Conservation (phyloP, 169 alveolate genomes). For the Perkinsus marinus region DNA sequence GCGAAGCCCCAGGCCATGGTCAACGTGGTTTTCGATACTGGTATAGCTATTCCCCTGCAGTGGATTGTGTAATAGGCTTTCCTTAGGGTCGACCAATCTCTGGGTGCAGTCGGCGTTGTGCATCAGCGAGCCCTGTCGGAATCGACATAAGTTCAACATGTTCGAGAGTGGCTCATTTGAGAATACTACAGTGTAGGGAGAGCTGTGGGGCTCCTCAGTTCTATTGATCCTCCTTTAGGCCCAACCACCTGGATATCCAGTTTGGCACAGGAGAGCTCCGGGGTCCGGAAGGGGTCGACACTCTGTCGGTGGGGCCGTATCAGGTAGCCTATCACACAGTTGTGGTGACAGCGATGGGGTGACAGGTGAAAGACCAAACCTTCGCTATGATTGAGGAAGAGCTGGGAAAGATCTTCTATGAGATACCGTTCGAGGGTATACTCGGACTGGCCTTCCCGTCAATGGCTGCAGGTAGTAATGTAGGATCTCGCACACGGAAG, state of each 20-base stretch:
- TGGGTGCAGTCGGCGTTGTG: constrained; percentile 3
- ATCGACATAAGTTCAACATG: background rate
- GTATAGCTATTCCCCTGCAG: background rate
- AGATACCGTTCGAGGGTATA: constrained; percentile 7
- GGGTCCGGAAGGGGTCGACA: constrained; percentile 2
- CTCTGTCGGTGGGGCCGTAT: constrained; percentile 2
- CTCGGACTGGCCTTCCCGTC: constrained; percentile 4
- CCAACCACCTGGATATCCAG: background rate
- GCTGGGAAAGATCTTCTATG: background rate
- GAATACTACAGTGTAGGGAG: background rate
- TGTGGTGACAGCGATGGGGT: background rate
- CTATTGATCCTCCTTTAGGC: background rate
- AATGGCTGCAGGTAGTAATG: background rate
- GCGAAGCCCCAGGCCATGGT: constrained; percentile 4
- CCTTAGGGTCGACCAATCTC: background rate
- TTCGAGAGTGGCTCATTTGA: background rate
- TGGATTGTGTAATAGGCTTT: background rate
- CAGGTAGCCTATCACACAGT: background rate
- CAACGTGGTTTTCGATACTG: constrained; percentile 4
- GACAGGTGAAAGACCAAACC: background rate
- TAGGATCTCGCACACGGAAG: too few relatives aligned
- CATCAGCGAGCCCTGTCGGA: background rate
- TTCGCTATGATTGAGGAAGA: background rate
- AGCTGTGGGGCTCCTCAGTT: background rate
- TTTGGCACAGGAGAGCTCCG: constrained; percentile 9